A percentile compares a stretch with the other conserved stretches of the same genome.
phyloP scores from a whole-genome alignment of 2,329 filamentous ascomycete genomes.

The Penicillium olsonii region DNA sequence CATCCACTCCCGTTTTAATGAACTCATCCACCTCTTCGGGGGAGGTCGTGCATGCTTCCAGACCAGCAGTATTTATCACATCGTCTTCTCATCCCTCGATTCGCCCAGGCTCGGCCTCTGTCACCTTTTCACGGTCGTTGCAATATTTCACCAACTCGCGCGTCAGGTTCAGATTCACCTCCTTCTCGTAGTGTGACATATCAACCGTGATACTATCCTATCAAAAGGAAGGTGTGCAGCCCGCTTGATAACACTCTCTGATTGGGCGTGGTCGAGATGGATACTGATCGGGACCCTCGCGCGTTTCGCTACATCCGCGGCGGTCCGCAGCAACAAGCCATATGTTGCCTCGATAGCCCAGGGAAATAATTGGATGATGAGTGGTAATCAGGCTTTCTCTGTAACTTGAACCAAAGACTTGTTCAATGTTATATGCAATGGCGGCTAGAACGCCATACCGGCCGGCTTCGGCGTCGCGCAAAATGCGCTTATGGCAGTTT shows the following conservation, averaged over 20 bases:
- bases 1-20: constrained; percentile 70
- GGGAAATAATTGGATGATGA: constrained; percentile 73
- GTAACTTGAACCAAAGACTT: constrained; percentile 69
- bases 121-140: constrained; percentile 65
- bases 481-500: constrained; percentile 44
- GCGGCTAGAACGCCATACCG: constrained; percentile 56
- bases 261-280: constrained; percentile 68
- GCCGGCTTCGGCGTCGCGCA: constrained; percentile 55
- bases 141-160: constrained; percentile 64
- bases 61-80: constrained; percentile 65
- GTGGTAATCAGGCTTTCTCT: constrained; percentile 65
- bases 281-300: constrained; percentile 63
- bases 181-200: constrained; percentile 72
- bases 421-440: constrained; percentile 65
- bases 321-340: constrained; percentile 56
- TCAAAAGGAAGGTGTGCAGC: constrained; percentile 66
- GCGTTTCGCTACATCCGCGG: constrained; percentile 57
- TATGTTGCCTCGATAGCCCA: constrained; percentile 70
- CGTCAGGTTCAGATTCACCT: constrained; percentile 67
- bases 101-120: constrained; percentile 70
- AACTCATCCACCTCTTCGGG: constrained; percentile 71
- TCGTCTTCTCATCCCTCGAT: constrained; percentile 77
- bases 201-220: constrained; percentile 76
- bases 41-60: constrained; percentile 66
- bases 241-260: constrained; percentile 61